These are phyloP conservation scores for Mariannaea sp. DNA, from an alignment of 2,329 filamentous ascomycete genomes.

Conservation along the genomic window DNA sequence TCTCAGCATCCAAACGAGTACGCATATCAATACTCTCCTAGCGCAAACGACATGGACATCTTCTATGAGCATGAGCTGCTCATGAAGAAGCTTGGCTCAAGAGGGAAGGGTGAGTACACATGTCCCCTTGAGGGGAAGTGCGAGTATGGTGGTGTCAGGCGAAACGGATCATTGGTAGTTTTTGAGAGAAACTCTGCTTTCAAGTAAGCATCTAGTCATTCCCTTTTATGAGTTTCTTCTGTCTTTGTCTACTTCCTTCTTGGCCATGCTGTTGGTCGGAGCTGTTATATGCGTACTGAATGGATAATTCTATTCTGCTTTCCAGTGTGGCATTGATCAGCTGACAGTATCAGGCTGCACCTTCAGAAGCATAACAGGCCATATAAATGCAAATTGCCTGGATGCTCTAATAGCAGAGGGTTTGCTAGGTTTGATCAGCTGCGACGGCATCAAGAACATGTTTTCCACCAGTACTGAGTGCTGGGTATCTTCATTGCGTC, in stretches of 20 bases:
- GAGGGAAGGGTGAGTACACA: neutral
- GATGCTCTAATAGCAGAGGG: neutral
- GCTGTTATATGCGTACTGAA: no score
- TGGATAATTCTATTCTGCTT: no score
- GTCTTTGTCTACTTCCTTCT: neutral
- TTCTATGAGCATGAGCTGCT: neutral
- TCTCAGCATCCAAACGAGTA: neutral
- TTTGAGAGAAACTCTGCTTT: conserved; percentile 1
- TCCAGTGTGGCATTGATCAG: neutral
- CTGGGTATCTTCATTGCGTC: neutral
- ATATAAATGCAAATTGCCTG: neutral
- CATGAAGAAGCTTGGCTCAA: neutral
- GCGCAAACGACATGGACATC: neutral
- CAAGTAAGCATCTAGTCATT: neutral
- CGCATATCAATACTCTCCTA: neutral
- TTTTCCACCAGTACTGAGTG: neutral
- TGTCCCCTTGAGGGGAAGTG: neutral
- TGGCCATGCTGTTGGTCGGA: no score
- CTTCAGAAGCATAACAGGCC: neutral
- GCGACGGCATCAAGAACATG: neutral
- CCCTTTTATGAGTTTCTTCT: neutral
- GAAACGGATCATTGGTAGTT: neutral
- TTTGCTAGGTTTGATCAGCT: neutral
- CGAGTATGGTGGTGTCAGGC: neutral
- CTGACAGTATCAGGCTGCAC: neutral